Base-by-base conservation (phyloP, 208 protist species). In the Leptomonas seymouri region DNA sequence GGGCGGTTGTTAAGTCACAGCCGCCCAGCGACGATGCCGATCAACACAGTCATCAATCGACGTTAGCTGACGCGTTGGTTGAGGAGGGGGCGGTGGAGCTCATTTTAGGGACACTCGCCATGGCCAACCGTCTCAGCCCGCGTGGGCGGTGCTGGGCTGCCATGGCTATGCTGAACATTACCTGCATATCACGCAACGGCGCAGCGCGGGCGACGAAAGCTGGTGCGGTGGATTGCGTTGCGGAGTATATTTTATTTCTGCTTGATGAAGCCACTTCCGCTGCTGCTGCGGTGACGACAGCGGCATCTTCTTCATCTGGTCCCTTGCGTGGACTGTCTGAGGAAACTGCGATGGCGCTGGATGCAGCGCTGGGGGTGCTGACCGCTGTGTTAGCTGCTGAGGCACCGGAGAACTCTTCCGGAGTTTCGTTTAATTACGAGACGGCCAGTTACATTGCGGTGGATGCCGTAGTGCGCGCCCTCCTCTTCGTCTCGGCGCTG, bases 141-240 rank as follows among this genome's bases (percentile, higher is more conserved):
- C 79, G 78, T 25, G 90, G 85, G 28, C 82, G 78, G 42, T 84
- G 69, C 64, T 91, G 87, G 83, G 68, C 78, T 0, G 78, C 84
- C 28, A 74, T 86, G 71, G 82, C 87, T 31, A 56, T 86, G 48
- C 75, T 91, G 21, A 95, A 95, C 66, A 66, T 91, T 55, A 67
- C 89, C 27, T 87, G 81, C 51, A 80, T 95, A 55, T 93, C 90
- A 21, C 56, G 72, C 25, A 73, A 73, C 25, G 82, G 79, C 0
- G 78, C 60, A 1, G 67, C 61, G 21, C 73, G 81, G 0, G 83
- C 84, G 23, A 80, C 74, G 8, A 60, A 64, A 14, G 71, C 76
- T 2, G 77, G 73, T 6, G 86, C 79, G 18, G 82, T 89, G 63
- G 70, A 82, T 28, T 44, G 79, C 3, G 66, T 95, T 11, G 51